Conservation (phyloP, 2,329 filamentous ascomycete species). For the Penicillium sp. region DNA sequence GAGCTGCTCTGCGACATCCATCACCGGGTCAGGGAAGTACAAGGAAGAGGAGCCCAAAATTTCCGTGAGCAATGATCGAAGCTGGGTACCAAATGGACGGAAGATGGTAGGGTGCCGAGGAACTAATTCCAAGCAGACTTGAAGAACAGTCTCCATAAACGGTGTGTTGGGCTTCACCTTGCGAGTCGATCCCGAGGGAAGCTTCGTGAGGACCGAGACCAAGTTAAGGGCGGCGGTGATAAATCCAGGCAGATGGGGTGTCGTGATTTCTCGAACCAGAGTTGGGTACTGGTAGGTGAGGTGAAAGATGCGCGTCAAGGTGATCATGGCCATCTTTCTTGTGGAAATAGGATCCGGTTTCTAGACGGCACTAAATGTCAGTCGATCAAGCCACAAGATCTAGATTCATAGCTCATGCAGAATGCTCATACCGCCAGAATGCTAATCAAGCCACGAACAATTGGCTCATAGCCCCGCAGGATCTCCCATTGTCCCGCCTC, state of each 20-base stretch:
- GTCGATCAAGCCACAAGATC: slow-evolving; percentile 5
- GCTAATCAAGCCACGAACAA: slow-evolving; percentile 74
- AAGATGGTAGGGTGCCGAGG: slow-evolving; percentile 83
- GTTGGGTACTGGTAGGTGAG: slow-evolving; percentile 81
- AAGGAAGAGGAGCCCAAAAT: slow-evolving; percentile 63
- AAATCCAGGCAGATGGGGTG: slow-evolving; percentile 74
- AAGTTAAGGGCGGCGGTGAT: slow-evolving; percentile 72
- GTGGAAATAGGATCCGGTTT: slow-evolving; percentile 75
- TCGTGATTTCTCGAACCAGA: slow-evolving; percentile 82
- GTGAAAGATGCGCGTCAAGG: slow-evolving; percentile 79
- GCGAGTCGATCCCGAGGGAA: slow-evolving; percentile 34
- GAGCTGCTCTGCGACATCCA: slow-evolving; percentile 62
- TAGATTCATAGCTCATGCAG: not conserved
- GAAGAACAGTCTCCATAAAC: slow-evolving; percentile 68
- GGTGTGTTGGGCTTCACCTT: slow-evolving; percentile 44
- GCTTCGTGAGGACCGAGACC: slow-evolving; percentile 47
- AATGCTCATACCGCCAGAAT: slow-evolving; percentile 64
- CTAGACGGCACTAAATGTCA: slow-evolving; percentile 41
- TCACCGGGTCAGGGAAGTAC: slow-evolving; percentile 55
- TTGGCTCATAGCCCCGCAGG: slow-evolving; percentile 69
- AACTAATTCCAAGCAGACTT: slow-evolving; percentile 70
- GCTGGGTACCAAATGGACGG: slow-evolving; percentile 70
- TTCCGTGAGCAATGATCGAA: slow-evolving; percentile 60
- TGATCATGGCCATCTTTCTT: slow-evolving; percentile 75
- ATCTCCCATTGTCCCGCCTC: slow-evolving; percentile 85